Percentiles rank a stretch among this genome's conserved stretches.
These are phyloP conservation scores for Fraxinus nigra DNA, from an alignment of 305 asterid species.

Conservation along the genomic window DNA sequence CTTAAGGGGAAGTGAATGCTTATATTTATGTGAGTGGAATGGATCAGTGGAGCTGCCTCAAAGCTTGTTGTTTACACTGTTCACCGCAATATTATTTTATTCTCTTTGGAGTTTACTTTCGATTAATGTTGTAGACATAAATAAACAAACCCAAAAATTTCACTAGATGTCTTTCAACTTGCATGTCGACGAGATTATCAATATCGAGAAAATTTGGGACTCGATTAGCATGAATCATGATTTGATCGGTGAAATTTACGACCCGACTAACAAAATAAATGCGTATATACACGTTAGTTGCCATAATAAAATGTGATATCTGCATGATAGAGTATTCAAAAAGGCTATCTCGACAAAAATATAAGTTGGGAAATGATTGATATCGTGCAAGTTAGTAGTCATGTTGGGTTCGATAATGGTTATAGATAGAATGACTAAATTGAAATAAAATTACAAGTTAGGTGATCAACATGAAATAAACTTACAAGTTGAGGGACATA, in stretches of 20 bases:
- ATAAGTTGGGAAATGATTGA: neutral
- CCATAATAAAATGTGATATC: neutral
- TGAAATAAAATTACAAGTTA: neutral
- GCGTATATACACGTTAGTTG: neutral
- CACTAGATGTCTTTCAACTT: neutral
- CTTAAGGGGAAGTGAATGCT: slow-evolving; percentile 13
- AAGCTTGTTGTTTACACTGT: slow-evolving; percentile 29
- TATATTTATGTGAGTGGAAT: slow-evolving; percentile 15
- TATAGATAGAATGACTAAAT: neutral
- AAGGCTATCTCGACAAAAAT: neutral
- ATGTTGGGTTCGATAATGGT: neutral
- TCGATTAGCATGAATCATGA: neutral
- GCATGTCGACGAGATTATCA: neutral
- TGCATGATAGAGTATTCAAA: neutral
- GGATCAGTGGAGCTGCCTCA: slow-evolving; percentile 25
- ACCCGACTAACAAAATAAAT: neutral
- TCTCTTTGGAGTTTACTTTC: neutral
- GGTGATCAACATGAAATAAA: neutral
- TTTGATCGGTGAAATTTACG: neutral
- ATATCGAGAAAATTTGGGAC: neutral
- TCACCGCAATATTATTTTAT: slow-evolving; percentile 17
- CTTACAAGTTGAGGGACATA: neutral
- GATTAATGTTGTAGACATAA: neutral
- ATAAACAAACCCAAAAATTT: neutral
- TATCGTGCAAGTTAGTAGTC: neutral